A percentile compares a stretch with the other conserved stretches of the same genome.
phyloP scores from a whole-genome alignment of 768 basidiomycete genomes.

The Suillus plorans region DNA sequence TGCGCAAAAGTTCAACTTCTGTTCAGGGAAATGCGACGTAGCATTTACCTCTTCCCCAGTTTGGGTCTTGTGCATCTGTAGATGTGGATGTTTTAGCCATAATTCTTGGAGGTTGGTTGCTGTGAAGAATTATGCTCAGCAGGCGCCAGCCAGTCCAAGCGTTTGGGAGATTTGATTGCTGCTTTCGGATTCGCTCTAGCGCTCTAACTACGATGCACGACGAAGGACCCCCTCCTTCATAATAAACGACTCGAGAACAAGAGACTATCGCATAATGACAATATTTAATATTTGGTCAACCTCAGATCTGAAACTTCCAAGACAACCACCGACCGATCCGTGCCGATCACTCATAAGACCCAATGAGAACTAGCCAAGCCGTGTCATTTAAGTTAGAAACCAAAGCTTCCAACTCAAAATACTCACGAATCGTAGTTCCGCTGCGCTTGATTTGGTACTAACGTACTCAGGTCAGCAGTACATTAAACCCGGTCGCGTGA shows the following conservation, averaged over 20 bases:
- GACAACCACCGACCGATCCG: constrained; percentile 8
- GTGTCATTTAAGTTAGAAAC: constrained; percentile 10
- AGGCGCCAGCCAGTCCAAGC: constrained; percentile 19
- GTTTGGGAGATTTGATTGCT: constrained; percentile 23
- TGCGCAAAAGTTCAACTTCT: constrained; percentile 15
- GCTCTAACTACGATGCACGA: constrained; percentile 29
- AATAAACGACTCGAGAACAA: background rate
- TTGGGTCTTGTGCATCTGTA: constrained; percentile 29
- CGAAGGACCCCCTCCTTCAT: background rate
- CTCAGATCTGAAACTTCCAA: constrained; percentile 1
- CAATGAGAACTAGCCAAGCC: constrained; percentile 26
- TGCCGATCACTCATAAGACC: constrained; percentile 14
- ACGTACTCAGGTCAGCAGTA: constrained; percentile 6
- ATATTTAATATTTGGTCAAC: background rate
- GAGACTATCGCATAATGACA: background rate
- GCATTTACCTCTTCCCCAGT: constrained; percentile 45
- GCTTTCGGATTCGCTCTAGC: constrained; percentile 27
- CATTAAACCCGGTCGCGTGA: background rate
- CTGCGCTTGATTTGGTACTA: constrained; percentile 29
- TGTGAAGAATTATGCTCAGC: constrained; percentile 12
- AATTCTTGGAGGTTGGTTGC: constrained; percentile 22
- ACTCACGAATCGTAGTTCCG: constrained; percentile 33
- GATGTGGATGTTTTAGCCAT: constrained; percentile 27
- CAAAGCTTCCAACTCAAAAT: constrained; percentile 2
- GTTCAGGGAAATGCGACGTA: constrained; percentile 6